A percentile compares a stretch with the other conserved stretches of the same genome.
phyloP scores from a whole-genome alignment of 345 rosid species.

The Jatropha curcas region DNA sequence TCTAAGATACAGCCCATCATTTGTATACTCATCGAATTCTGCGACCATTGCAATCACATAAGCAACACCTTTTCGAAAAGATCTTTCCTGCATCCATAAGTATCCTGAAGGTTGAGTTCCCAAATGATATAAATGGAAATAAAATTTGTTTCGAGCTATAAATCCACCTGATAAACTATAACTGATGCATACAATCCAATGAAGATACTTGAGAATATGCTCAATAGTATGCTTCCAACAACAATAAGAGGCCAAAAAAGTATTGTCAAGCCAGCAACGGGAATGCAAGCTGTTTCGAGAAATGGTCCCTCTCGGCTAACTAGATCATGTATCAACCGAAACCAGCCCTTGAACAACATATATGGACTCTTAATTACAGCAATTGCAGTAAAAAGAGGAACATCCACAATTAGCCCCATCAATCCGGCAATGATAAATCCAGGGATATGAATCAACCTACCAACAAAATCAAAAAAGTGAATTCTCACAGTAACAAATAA shows the following conservation, averaged over 20 bases:
- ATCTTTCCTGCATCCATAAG: constrained; percentile 62
- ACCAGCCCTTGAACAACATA: constrained; percentile 80
- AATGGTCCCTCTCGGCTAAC: constrained; percentile 78
- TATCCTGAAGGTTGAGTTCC: constrained; percentile 3
- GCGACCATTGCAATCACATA: constrained; percentile 90
- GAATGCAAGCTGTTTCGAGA: constrained; percentile 80
- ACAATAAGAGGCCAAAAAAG: constrained; percentile 79
- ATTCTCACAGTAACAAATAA: background rate
- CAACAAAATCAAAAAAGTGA: constrained; percentile 20
- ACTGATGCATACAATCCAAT: constrained; percentile 73
- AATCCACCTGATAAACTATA: constrained; percentile 64
- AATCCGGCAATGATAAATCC: constrained; percentile 70
- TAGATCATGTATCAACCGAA: constrained; percentile 61
- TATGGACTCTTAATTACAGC: constrained; percentile 71
- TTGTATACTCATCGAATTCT: constrained; percentile 86
- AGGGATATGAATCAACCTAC: constrained; percentile 73
- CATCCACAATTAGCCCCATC: constrained; percentile 60
- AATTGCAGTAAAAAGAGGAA: constrained; percentile 67
- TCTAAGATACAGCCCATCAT: constrained; percentile 78
- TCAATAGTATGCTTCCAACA: constrained; percentile 55
- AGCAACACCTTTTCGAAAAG: constrained; percentile 68
- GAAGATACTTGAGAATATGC: constrained; percentile 65
- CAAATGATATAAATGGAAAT: background rate
- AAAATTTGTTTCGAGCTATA: background rate
- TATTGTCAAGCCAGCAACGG: constrained; percentile 75